Conservation (phyloP, 768 basidiomycete species). For the Trametes villosa region DNA sequence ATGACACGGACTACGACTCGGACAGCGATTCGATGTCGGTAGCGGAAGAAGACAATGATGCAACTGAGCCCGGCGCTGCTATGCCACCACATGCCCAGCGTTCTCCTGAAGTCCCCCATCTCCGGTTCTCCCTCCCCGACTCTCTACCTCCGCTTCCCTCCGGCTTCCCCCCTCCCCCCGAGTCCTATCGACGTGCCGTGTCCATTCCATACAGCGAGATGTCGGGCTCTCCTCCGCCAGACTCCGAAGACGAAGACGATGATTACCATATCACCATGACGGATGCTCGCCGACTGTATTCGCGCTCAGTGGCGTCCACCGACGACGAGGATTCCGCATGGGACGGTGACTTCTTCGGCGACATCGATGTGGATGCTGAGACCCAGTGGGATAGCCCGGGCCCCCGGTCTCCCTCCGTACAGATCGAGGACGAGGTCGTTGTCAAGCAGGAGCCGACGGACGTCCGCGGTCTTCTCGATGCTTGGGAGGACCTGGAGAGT, state of each 20-base stretch:
- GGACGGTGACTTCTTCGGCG: slow-evolving; percentile 49
- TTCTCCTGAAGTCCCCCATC: slow-evolving; percentile 58
- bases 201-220: slow-evolving; percentile 60
- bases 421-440: slow-evolving; percentile 39
- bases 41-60: slow-evolving; percentile 43
- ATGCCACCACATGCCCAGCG: slow-evolving; percentile 55
- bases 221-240: slow-evolving; percentile 64
- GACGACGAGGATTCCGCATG: slow-evolving; percentile 36
- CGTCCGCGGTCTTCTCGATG: slow-evolving; percentile 66
- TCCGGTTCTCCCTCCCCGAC: slow-evolving; percentile 51
- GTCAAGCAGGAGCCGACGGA: slow-evolving; percentile 67
- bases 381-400: slow-evolving; percentile 65
- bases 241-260: slow-evolving; percentile 67
- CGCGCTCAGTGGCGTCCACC: slow-evolving; percentile 24
- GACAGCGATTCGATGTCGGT: slow-evolving; percentile 49
- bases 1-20: slow-evolving; percentile 41
- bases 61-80: neutral
- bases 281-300: slow-evolving; percentile 39
- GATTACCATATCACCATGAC: slow-evolving; percentile 43
- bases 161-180: slow-evolving; percentile 22
- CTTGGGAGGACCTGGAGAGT: slow-evolving; percentile 68
- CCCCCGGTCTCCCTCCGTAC: slow-evolving; percentile 64
- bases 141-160: slow-evolving; percentile 34
- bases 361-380: slow-evolving; percentile 58
- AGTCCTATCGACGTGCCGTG: slow-evolving; percentile 53